phyloP scores from a whole-genome alignment of 2,329 filamentous ascomycete species.

The Sclerotinia spermophila region DNA sequence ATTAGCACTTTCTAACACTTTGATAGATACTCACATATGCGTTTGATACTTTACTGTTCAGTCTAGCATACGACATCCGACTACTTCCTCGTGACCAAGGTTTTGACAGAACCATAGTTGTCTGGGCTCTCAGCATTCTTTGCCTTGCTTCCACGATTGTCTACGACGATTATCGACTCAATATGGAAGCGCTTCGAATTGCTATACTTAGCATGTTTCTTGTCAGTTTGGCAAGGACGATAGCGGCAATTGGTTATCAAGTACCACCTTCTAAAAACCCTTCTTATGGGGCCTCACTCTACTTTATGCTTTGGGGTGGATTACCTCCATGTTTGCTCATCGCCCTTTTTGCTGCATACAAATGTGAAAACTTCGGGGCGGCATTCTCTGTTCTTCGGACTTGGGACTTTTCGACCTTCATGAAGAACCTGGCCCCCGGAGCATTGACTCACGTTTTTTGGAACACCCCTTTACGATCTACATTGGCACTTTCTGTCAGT shows the following conservation, averaged over 20 bases:
- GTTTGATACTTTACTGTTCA: slow-evolving; percentile 30
- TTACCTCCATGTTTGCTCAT: slow-evolving; percentile 28
- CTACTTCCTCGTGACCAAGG: slow-evolving; percentile 23
- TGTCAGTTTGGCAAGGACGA: slow-evolving; percentile 28
- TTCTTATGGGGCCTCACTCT: slow-evolving; percentile 26
- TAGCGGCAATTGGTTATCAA: slow-evolving; percentile 25
- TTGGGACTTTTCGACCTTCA: slow-evolving; percentile 24
- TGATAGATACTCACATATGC: slow-evolving; percentile 33
- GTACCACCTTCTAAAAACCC: slow-evolving; percentile 22
- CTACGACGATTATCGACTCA: slow-evolving; percentile 31
- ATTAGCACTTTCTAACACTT: slow-evolving; percentile 15
- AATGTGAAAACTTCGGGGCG: slow-evolving; percentile 27
- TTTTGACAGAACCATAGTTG: slow-evolving; percentile 20
- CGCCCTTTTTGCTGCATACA: slow-evolving; percentile 26
- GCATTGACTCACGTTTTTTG: slow-evolving; percentile 30
- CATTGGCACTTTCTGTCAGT: slow-evolving; percentile 27
- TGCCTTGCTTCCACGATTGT: slow-evolving; percentile 19
- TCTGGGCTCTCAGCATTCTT: slow-evolving; percentile 25
- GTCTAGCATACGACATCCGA: slow-evolving; percentile 22
- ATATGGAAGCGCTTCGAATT: slow-evolving; percentile 22
- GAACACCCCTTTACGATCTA: slow-evolving; percentile 27
- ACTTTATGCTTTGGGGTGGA: slow-evolving; percentile 28
- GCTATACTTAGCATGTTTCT: slow-evolving; percentile 26
- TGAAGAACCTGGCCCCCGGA: slow-evolving; percentile 27
- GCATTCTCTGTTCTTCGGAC: slow-evolving; percentile 24